These are phyloP conservation scores for Nepenthes alata DNA, from an alignment of 179 eudicot species.

Conservation along the genomic window DNA sequence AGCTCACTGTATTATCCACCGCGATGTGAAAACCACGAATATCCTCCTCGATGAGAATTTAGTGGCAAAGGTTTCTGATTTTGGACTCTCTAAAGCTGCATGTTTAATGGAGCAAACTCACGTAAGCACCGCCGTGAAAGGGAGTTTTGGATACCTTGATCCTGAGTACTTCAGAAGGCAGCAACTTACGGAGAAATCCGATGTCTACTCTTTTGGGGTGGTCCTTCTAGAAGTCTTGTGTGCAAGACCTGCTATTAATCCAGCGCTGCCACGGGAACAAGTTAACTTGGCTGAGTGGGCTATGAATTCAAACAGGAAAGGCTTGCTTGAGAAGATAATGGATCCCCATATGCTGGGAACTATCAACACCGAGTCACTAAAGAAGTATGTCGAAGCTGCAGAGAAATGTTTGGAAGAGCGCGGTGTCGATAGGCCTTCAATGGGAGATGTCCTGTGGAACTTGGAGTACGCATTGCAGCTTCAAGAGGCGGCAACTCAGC, in stretches of 20 bases:
- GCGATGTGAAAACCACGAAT: conserved; percentile 87
- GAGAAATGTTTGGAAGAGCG: conserved; percentile 87
- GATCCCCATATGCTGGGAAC: conserved; percentile 52
- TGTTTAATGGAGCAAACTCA: conserved; percentile 78
- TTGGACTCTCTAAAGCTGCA: conserved; percentile 72
- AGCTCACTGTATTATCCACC: conserved; percentile 74
- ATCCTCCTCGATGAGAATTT: conserved; percentile 69
- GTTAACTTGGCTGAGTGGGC: conserved; percentile 95
- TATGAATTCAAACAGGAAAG: conserved; percentile 53
- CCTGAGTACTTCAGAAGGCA: conserved; percentile 88
- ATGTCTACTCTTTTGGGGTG: conserved; percentile 84
- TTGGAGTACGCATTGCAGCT: conserved; percentile 81
- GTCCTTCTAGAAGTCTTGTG: conserved; percentile 72
- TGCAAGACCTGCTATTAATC: conserved; percentile 80
- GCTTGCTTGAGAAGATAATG: conserved; percentile 40
- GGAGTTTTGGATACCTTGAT: conserved; percentile 81
- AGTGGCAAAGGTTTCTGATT: conserved; percentile 80
- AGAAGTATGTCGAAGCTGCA: conserved; percentile 72
- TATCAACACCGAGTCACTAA: conserved; percentile 35
- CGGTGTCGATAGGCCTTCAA: conserved; percentile 82
- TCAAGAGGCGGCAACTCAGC: conserved; percentile 37
- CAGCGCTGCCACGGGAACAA: conserved; percentile 63
- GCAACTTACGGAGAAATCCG: conserved; percentile 80
- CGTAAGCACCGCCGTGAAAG: conserved; percentile 87
- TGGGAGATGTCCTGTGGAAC: conserved; percentile 94